Evolutionary conservation across 345 rosid species (phyloP), one percentile per base, ranked within the genome.

Genomic region (Eucalyptus erythrocorys): DNA sequence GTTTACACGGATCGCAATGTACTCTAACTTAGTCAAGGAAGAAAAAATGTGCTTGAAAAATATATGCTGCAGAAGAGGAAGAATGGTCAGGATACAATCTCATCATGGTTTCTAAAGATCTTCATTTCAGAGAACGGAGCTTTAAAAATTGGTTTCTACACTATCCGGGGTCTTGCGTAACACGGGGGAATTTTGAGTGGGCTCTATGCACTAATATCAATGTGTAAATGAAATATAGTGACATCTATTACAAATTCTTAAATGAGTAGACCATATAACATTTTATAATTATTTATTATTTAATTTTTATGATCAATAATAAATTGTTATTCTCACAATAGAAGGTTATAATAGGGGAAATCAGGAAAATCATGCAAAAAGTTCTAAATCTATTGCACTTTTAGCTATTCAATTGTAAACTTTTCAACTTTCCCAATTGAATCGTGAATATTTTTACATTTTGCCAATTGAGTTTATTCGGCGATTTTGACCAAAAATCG

Each of bases 21-120:
- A 98, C 92, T 98, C 99, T 17, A 98, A 90, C 89, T 92, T 87
- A 82, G 93, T 95, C 64, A 97, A 96, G 12, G 99, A 97, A 16
- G 89, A 96, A 92, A 93, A 90, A 88, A 98, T 95, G 90, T 98
- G 99, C 93, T 98, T 97, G 93, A 90, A 90, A 92, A 97, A 97
- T 9, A 98, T 93, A 86, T 94, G 96, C 99, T 98, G 94, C 87
- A 92, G 87, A 68, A 76, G 24, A 34, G 19, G 42, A 24, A 61
- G 47, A 82, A 48, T 47, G 24, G 43, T 68, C 42, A 34, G 40
- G 80, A 34, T 19, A 68, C 43, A 68, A 34, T 17, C 43, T 68
- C 80, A 32, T 34, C 43, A 8, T 34, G 80, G 4, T 9, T 17
- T 68, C 80, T 68, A 34, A 30, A 32, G 34, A 66, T n/a, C 76